These are phyloP conservation scores for Dioscorea cayenensis DNA, from an alignment of 116 monocot species.

Conservation along the genomic window DNA sequence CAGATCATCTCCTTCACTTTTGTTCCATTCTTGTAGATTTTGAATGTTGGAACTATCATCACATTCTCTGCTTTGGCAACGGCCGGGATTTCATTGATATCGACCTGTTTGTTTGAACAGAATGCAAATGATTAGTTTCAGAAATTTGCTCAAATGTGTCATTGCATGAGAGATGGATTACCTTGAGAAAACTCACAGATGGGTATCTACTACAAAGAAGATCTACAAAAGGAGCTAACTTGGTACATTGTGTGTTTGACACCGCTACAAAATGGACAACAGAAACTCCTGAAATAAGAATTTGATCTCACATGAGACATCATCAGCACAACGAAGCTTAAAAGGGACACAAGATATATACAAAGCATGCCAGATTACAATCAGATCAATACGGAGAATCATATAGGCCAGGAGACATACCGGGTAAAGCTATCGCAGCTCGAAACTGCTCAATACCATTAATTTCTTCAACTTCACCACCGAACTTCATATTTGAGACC, in stretches of 20 bases:
- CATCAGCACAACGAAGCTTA: background rate
- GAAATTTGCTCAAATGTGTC: background rate
- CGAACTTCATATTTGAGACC: slow-evolving; percentile 74
- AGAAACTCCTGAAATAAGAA: slow-evolving; percentile 49
- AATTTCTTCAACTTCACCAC: slow-evolving; percentile 70
- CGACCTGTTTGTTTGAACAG: slow-evolving; percentile 15
- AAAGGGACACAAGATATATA: background rate
- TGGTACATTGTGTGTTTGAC: slow-evolving; percentile 38
- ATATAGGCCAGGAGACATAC: slow-evolving; percentile 21
- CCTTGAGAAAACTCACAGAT: slow-evolving; percentile 82
- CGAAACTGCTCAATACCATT: slow-evolving; percentile 41
- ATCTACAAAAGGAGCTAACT: slow-evolving; percentile 54
- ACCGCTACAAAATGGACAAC: slow-evolving; percentile 60
- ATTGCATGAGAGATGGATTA: slow-evolving; percentile 12
- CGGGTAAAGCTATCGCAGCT: slow-evolving; percentile 51
- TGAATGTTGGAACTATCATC: slow-evolving; percentile 59
- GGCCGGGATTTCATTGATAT: slow-evolving; percentile 19
- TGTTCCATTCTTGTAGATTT: slow-evolving; percentile 53
- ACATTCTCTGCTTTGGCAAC: slow-evolving; percentile 42
- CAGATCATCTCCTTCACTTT: slow-evolving; percentile 66
- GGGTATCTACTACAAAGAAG: slow-evolving; percentile 57
- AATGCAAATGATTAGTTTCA: background rate
- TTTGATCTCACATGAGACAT: background rate
- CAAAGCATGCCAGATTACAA: background rate
- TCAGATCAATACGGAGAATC: background rate